Evolutionary conservation across 495 filamentous ascomycete species (phyloP).

Genomic region (Aspergillus indologenus): DNA sequence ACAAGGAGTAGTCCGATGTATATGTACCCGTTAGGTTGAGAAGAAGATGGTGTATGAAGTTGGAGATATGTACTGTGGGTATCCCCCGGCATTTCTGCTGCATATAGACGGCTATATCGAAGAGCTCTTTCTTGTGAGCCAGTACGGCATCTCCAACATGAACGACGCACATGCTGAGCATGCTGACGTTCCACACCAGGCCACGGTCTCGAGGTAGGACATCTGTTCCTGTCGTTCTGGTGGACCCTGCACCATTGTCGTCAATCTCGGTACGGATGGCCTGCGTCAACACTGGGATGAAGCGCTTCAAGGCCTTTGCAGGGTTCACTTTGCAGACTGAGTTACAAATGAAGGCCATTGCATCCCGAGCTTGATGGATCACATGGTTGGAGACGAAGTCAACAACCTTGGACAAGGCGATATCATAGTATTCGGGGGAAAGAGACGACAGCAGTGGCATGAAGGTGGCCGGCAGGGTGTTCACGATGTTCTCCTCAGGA

Average conservation of each 20-base stretch:
- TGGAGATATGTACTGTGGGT: constrained; percentile 92
- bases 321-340: constrained; percentile 91
- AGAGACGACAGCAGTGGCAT: constrained; percentile 86
- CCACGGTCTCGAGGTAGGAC: constrained; percentile 89
- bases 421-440: constrained; percentile 91
- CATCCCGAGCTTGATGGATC: constrained; percentile 94
- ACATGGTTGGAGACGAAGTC: constrained; percentile 94
- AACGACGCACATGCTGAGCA: constrained; percentile 97
- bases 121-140: constrained; percentile 80
- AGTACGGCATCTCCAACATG: constrained; percentile 89
- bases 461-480: constrained; percentile 88
- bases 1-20: constrained; percentile 80
- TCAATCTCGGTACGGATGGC: constrained; percentile 96
- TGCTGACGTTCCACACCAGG: constrained; percentile 94
- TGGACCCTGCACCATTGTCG: constrained; percentile 94
- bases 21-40: constrained; percentile 94
- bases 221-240: constrained; percentile 87
- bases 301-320: constrained; percentile 81
- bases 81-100: constrained; percentile 90
- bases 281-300: constrained; percentile 83
- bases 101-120: constrained; percentile 92
- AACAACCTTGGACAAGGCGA: constrained; percentile 85
- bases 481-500: constrained; percentile 95
- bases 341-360: constrained; percentile 98
- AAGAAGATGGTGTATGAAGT: constrained; percentile 98